These are phyloP conservation scores for Sedum album DNA, from an alignment of 164 flowering plant genomes.

Conservation along the genomic window DNA sequence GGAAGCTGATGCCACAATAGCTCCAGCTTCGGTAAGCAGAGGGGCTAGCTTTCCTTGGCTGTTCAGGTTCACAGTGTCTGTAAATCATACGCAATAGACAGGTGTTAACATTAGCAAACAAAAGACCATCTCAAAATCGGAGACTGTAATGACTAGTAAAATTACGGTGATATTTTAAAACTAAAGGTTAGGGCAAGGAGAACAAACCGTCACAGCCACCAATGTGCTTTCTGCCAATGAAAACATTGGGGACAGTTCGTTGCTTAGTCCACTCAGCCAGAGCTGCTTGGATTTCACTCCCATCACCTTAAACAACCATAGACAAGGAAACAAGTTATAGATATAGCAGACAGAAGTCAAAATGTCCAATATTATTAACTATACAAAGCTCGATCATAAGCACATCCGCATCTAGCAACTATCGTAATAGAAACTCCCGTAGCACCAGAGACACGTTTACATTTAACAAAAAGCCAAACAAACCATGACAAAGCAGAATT, in stretches of 20 bases:
- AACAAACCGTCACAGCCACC: constrained; percentile 71
- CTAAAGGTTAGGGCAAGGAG: background rate
- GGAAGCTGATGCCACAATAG: constrained; percentile 23
- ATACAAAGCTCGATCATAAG: too few relatives aligned
- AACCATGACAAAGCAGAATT: too few relatives aligned
- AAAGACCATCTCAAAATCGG: background rate
- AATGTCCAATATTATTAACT: too few relatives aligned
- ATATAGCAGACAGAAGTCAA: too few relatives aligned
- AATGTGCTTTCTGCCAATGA: constrained; percentile 66
- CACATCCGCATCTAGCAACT: too few relatives aligned
- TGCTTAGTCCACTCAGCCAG: constrained; percentile 54
- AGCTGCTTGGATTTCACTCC: constrained; percentile 52
- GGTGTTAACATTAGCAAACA: background rate
- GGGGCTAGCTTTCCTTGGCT: constrained; percentile 67
- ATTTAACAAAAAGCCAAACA: too few relatives aligned
- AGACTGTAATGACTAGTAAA: too few relatives aligned
- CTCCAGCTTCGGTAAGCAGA: constrained; percentile 69
- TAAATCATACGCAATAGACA: constrained; percentile 12
- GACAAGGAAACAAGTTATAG: background rate
- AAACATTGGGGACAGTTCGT: constrained; percentile 70
- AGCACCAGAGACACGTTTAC: background rate
- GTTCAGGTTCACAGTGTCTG: constrained; percentile 47
- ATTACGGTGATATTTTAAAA: background rate
- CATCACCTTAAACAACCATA: constrained; percentile 41
- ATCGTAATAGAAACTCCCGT: too few relatives aligned